These are phyloP conservation scores for Magnaporthales sp. DNA, from an alignment of 2,329 filamentous ascomycete genomes.

Conservation along the genomic window DNA sequence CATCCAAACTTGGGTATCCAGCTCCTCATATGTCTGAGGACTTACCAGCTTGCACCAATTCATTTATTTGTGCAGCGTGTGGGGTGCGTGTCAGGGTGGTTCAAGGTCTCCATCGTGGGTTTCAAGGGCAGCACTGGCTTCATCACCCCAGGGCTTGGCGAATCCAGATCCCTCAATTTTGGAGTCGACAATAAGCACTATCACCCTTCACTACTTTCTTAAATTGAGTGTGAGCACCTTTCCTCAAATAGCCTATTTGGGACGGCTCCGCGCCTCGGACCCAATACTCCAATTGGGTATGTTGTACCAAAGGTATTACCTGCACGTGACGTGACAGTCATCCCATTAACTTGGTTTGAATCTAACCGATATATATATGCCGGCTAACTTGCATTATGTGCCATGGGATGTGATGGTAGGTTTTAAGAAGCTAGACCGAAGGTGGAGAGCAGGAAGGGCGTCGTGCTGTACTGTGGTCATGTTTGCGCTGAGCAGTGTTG, in stretches of 20 bases:
- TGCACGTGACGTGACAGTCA: background rate
- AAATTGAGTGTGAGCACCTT: background rate
- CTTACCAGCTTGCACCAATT: too few species aligned
- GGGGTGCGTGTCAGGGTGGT: background rate
- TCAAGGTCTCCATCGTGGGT: background rate
- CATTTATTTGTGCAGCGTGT: too few species aligned
- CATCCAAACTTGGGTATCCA: too few species aligned
- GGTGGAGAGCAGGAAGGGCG: too few species aligned
- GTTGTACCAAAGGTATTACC: background rate
- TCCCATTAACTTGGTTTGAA: background rate
- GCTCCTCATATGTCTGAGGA: too few species aligned
- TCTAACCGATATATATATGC: background rate
- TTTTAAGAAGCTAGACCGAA: too few species aligned
- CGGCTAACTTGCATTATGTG: too few species aligned
- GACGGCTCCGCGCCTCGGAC: background rate
- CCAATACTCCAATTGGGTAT: background rate
- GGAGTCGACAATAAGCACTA: background rate
- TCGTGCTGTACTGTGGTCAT: too few species aligned
- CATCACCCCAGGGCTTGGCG: background rate
- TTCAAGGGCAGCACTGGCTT: background rate
- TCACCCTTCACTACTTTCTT: background rate
- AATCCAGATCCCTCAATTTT: background rate
- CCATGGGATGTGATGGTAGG: too few species aligned
- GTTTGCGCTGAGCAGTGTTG: too few species aligned
- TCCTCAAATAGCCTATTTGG: background rate